Conservation (phyloP, 2,329 filamentous ascomycete genomes). For the Cryphonectria carpinicola region DNA sequence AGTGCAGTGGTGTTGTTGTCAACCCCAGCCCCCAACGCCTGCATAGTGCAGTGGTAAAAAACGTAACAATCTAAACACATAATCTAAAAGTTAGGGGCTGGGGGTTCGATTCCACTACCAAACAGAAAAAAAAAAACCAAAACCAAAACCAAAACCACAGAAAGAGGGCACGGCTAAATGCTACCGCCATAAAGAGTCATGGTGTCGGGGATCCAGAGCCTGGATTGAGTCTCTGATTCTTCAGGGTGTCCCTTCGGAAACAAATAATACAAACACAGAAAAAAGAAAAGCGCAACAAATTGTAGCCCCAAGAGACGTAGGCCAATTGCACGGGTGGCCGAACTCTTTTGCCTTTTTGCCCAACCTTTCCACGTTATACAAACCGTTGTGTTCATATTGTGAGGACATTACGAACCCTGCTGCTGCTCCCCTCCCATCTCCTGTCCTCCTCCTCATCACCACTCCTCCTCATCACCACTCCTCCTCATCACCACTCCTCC, state of each 20-base stretch:
- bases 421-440: too few relatives aligned
- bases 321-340: background rate
- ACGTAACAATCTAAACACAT: background rate
- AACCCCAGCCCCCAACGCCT: background rate
- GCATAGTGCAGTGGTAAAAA: slow-evolving; percentile 4
- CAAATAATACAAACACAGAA: background rate
- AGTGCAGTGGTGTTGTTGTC: background rate
- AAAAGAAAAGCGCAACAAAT: background rate
- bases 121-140: background rate
- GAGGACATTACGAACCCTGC: background rate
- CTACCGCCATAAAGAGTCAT: slow-evolving; percentile 2
- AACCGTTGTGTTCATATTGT: background rate
- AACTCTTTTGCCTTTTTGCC: background rate
- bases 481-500: too few relatives aligned
- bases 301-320: slow-evolving; percentile 7
- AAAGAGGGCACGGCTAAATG: background rate
- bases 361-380: background rate
- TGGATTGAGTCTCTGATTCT: slow-evolving; percentile 9
- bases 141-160: background rate
- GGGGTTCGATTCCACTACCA: background rate
- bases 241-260: slow-evolving; percentile 15
- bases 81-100: slow-evolving; percentile 1
- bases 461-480: background rate
- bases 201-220: slow-evolving; percentile 15
- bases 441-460: background rate